Base-by-base conservation (phyloP, 1,139 yeast species). In the Keqinozyma sinolaborantium region DNA sequence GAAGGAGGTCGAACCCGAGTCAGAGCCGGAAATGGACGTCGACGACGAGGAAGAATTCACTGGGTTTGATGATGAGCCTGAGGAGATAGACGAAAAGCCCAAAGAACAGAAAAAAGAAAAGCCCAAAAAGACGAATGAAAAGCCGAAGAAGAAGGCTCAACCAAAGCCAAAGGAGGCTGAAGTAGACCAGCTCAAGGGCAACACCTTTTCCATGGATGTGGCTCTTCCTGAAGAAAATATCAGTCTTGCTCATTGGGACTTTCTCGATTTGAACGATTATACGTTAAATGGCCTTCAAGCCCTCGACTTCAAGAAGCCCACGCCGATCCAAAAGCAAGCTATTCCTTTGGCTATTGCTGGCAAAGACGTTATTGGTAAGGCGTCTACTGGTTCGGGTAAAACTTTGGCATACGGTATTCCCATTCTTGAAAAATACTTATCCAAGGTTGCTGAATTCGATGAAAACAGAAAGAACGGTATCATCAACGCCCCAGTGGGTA, bases 321-420 rank as follows among this genome's bases (percentile, higher is more conserved):
- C 97, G 0, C 85, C 80, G 19, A 88, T 92, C 50, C 98, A 92
- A 59, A 69, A 66, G 39, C 64, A 64, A 38, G 68, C 92, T n/a
- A 81, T 92, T 32, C 96, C 97, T 1, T 53, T 70, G 20, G 87
- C 94, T 3, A 42, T 85, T 10, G 64, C 69, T 23, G 95, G 92
- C 4, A 70, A 70, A 30, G 97, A 92, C 56, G 76, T 92, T 7
- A 78, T 94, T 43, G 99, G 98, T 35, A 94, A 92, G 51, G 98
- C 98, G 8, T 83, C 95, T 6, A 94, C 99, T 1, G 99, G 99
- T 54, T 87, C 96, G 0, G 99, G 99, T 69, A 92, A 92, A 53
- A 92, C 98, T 0, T 66, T 90, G 35, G 98, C 98, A 0, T 92
- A 87, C 53, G 97, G 97, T 30, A 76, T 92, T 16, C 97, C 98